These are phyloP conservation scores for Cyberlindnera americana DNA, from an alignment of 805 yeast species.

Conservation along the genomic window DNA sequence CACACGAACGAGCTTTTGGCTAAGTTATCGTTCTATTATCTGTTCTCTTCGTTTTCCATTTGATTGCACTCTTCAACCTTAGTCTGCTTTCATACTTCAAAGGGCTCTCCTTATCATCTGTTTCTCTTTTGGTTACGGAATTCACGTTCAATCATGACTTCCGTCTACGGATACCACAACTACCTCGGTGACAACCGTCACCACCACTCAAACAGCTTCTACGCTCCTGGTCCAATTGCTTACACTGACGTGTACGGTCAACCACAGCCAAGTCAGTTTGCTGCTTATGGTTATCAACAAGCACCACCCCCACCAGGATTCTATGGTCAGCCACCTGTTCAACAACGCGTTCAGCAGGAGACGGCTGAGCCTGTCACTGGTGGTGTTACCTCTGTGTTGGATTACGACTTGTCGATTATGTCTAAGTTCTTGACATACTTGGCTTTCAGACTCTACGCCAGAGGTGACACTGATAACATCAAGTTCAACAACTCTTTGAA, in stretches of 20 bases:
- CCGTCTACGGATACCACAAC: slow-evolving; percentile 23
- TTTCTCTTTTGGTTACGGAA: no score
- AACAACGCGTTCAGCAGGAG: slow-evolving; percentile 15
- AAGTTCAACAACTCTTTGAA: slow-evolving; percentile 56
- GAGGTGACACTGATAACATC: slow-evolving; percentile 35
- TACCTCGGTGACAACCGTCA: slow-evolving; percentile 5
- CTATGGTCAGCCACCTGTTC: slow-evolving; percentile 13
- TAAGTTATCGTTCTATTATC: slow-evolving; percentile 43
- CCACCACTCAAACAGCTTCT: slow-evolving; percentile 7
- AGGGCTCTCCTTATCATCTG: no score
- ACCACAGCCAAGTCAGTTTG: not conserved
- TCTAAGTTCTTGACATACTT: slow-evolving; percentile 75
- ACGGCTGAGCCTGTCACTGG: slow-evolving; percentile 40
- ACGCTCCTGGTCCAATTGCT: slow-evolving; percentile 6
- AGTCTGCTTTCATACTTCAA: not conserved
- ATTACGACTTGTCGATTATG: slow-evolving; percentile 77
- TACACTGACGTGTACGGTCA: slow-evolving; percentile 4
- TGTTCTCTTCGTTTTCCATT: not conserved
- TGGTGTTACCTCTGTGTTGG: slow-evolving; percentile 74
- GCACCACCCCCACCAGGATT: slow-evolving; percentile 7
- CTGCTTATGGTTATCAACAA: slow-evolving; percentile 7
- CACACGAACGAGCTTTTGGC: slow-evolving; percentile 36
- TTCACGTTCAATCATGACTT: slow-evolving; percentile 16
- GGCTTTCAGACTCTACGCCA: slow-evolving; percentile 63
- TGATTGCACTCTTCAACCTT: not conserved